These are phyloP conservation scores for Pezicula carpinea DNA, from an alignment of 2,329 filamentous ascomycete genomes.

Conservation along the genomic window DNA sequence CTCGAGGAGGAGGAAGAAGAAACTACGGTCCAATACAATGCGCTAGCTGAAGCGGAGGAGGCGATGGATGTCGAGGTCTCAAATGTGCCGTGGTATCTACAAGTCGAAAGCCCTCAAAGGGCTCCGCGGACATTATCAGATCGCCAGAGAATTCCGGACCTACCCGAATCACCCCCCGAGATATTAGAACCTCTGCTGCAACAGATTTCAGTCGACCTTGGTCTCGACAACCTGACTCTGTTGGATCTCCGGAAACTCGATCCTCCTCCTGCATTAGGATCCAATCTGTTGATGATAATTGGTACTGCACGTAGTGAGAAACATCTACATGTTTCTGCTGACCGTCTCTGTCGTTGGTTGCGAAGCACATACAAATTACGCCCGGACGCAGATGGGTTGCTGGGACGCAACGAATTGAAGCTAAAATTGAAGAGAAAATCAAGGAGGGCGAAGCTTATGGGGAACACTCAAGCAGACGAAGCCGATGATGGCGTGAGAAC, in stretches of 20 bases:
- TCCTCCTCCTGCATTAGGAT: conserved; percentile 80
- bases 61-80: conserved; percentile 13
- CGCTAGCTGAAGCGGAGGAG: conserved; percentile 6
- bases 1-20: conserved; percentile 4
- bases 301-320: conserved; percentile 88
- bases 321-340: conserved; percentile 86
- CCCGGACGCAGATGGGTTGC: conserved; percentile 78
- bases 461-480: conserved; percentile 57
- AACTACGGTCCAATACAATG: neutral
- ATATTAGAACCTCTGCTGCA: conserved; percentile 70
- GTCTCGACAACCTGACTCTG: conserved; percentile 74
- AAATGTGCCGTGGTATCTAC: conserved; percentile 78
- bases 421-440: conserved; percentile 77
- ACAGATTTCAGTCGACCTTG: conserved; percentile 78
- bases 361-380: conserved; percentile 66
- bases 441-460: conserved; percentile 76
- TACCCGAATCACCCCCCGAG: conserved; percentile 57
- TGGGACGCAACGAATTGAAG: conserved; percentile 88
- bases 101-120: conserved; percentile 51
- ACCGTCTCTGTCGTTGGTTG: conserved; percentile 84
- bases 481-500: conserved; percentile 84
- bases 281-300: conserved; percentile 88
- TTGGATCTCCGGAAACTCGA: conserved; percentile 82
- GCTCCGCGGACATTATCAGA: conserved; percentile 38
- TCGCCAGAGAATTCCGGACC: conserved; percentile 53